A percentile compares a stretch with the other conserved stretches of the same genome.
Conservation (phyloP, 345 rosid genomes). For the Syzygium aromaticum region DNA sequence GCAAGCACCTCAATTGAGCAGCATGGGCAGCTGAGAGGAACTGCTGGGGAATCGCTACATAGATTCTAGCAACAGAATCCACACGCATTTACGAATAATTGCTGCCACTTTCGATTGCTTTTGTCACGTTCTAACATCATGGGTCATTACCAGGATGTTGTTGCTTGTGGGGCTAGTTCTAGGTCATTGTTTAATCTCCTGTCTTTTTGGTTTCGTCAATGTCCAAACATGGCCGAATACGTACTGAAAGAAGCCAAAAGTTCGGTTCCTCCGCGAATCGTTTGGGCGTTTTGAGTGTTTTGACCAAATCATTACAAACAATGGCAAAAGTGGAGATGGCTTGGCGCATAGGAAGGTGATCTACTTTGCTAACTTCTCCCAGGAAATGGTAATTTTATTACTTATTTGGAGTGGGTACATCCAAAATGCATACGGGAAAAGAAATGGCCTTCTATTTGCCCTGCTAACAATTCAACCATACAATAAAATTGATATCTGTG, state of each 20-base stretch:
- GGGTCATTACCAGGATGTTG: neutral
- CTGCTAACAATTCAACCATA: neutral
- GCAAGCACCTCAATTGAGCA: neutral
- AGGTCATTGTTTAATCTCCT: neutral
- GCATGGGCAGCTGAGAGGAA: neutral
- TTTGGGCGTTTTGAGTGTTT: neutral
- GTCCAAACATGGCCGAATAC: neutral
- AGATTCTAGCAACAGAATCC: neutral
- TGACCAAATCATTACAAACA: neutral
- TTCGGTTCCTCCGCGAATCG: neutral
- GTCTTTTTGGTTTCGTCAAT: neutral
- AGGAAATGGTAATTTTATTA: neutral
- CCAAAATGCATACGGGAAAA: neutral
- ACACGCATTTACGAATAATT: neutral
- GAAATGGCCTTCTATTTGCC: neutral
- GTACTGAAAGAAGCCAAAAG: neutral
- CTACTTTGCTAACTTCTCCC: neutral
- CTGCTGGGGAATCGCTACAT: neutral
- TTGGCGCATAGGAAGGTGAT: neutral
- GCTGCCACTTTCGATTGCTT: neutral
- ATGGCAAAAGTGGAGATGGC: neutral
- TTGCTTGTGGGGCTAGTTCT: neutral
- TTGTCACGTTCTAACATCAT: neutral
- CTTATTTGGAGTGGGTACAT: neutral
- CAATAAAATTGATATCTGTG: neutral